Conservation (phyloP, 345 rosid species). For the Gossypioides kirkii region DNA sequence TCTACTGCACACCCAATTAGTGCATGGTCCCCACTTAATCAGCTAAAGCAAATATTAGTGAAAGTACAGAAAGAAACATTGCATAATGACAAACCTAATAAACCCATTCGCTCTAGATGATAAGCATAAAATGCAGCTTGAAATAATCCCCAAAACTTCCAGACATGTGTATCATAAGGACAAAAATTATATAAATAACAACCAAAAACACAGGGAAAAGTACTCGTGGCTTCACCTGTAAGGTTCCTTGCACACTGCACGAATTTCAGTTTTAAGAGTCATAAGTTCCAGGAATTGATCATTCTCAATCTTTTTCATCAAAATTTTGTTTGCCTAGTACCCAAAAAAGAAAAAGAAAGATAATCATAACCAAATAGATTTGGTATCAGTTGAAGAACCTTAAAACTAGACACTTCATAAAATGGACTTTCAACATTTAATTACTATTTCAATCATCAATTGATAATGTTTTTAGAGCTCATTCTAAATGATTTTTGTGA, state of each 20-base stretch:
- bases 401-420: conserved; percentile 5
- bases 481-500: not conserved
- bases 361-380: not conserved
- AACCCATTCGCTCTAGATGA: not conserved
- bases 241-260: conserved; percentile 80
- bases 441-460: not conserved
- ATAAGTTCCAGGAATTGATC: conserved; percentile 91
- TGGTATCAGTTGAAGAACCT: conserved; percentile 4
- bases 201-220: conserved; percentile 16
- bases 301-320: conserved; percentile 88
- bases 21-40: not conserved
- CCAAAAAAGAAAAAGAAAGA: conserved; percentile 1
- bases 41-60: conserved; percentile 3
- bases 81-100: not conserved
- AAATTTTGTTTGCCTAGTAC: conserved; percentile 75
- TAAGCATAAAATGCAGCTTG: conserved; percentile 3
- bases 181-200: not conserved
- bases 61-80: not conserved
- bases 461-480: not conserved
- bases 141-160: not conserved
- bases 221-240: conserved; percentile 58
- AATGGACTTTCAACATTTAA: not conserved
- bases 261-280: conserved; percentile 77
- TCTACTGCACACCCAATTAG: not conserved
- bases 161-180: not conserved